Conservation (phyloP, 371 early-diverging fungal species). For the Mucor plumbeus region DNA sequence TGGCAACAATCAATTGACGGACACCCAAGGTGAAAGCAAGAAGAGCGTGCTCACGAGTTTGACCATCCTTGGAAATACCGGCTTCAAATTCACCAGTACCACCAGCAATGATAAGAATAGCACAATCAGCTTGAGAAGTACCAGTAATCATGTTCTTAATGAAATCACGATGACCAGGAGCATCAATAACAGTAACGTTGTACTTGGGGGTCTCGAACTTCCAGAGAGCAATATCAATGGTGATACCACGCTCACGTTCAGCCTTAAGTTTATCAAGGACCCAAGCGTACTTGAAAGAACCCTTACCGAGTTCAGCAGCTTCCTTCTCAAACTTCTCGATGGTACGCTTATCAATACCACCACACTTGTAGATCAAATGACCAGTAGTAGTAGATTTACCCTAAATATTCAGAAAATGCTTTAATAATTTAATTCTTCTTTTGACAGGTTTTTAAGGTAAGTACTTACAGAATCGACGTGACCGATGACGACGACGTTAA, state of each 20-base stretch:
- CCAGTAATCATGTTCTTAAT: constrained; percentile 99
- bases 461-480: constrained; percentile 99
- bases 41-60: constrained; percentile 99
- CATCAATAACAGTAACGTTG: constrained; percentile 97
- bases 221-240: constrained; percentile 97
- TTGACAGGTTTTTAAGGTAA: no score
- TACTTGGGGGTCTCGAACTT: constrained; percentile 98
- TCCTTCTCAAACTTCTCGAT: constrained; percentile 99
- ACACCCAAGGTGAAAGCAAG: constrained; percentile 98
- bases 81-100: constrained; percentile 98
- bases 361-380: constrained; percentile 99
- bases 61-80: constrained; percentile 99
- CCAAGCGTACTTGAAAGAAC: constrained; percentile 98
- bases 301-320: constrained; percentile 98
- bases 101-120: constrained; percentile 96
- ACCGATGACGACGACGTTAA: constrained; percentile 99
- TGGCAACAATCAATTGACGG: constrained; percentile 95
- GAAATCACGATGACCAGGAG: constrained; percentile 99
- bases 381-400: constrained; percentile 71
- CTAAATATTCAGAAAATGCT: constrained; percentile 7
- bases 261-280: constrained; percentile 97
- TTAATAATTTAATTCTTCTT: no score
- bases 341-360: constrained; percentile 99
- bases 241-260: constrained; percentile 98
- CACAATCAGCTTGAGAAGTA: constrained; percentile 91